Evolutionary conservation across 2,329 filamentous ascomycete genomes (phyloP), one percentile per base, ranked within the genome.

Genomic region (Fusarium secorum): DNA sequence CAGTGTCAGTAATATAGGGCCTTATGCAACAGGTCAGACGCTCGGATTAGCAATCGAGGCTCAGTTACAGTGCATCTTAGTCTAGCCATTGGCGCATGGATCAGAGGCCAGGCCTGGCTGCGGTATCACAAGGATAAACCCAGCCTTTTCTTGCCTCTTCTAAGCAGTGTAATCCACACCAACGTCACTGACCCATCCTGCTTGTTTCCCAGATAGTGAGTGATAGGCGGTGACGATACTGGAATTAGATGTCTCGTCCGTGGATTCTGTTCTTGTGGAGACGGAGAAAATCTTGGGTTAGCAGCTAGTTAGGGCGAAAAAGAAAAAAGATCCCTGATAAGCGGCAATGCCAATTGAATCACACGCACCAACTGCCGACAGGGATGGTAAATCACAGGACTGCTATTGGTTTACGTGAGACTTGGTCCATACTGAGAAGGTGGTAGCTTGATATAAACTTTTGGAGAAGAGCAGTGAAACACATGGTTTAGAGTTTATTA

Each of bases 341-440:
- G 64, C 64, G 64, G 64, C 65, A 51, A 52, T 55, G 57, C 36
- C 33, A 33, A 14, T 36, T 13, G 46, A 57, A 59, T 59, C 56
- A 59, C 54, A 20, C 59, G 15, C 46, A 38, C 58, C 70, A 72
- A 70, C 60, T 72, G 28, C 69, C 70, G 70, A 72, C 70, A 72
- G 42, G 70, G 70, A 64, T 72, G 30, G 24, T 36, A 46, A 69
- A 60, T 69, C 30, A 51, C 28, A 38, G 36, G 11, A 17, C 30
- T 49, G 26, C 32, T 20, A 70, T 70, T 60, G 54, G 70, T 71
- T 51, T 56, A 67, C 57, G 70, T 65, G 41, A 56, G 35, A 51
- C 35, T 44, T 42, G 20, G 13, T 7, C 49, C 38, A 42, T 48
- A 67, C 59, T 56, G 8, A 67, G 57, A 70, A 72, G 70, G 70